Evolutionary conservation across 768 basidiomycete genomes (phyloP).

Genomic region (Sporobolomyces phaffii): DNA sequence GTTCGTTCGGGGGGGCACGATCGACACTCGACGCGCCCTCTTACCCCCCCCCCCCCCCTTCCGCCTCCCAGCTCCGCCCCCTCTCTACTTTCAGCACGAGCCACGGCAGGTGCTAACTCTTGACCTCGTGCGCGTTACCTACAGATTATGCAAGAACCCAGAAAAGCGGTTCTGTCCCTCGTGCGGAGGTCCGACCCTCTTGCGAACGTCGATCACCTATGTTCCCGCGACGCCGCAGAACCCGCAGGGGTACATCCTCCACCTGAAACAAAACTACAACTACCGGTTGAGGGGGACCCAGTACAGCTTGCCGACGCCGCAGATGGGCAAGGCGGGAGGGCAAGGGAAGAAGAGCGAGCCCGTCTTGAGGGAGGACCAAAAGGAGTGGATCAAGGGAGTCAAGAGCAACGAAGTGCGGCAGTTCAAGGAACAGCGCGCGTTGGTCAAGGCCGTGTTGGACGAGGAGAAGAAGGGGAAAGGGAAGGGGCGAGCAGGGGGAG

Average conservation of each 20-base stretch:
- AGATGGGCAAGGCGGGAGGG: constrained; percentile 64
- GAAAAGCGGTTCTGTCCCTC: constrained; percentile 95
- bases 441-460: constrained; percentile 54
- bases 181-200: constrained; percentile 74
- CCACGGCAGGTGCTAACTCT: background rate
- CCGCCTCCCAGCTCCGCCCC: too few species aligned
- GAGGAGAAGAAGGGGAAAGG: constrained; percentile 46
- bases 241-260: constrained; percentile 64
- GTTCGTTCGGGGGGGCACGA: too few species aligned
- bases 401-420: constrained; percentile 66
- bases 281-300: constrained; percentile 84
- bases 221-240: constrained; percentile 46
- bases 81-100: background rate
- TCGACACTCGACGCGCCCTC: too few species aligned
- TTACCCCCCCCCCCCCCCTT: too few species aligned
- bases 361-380: constrained; percentile 87
- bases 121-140: too few species aligned
- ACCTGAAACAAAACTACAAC: constrained; percentile 93
- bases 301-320: constrained; percentile 85
- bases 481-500: background rate
- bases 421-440: constrained; percentile 68
- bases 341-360: constrained; percentile 62
- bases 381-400: constrained; percentile 75
- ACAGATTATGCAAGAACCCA: constrained; percentile 90
- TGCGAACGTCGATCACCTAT: constrained; percentile 81